Evolutionary conservation across 768 basidiomycete genomes (phyloP).

Genomic region (Collybiopsis confluens): DNA sequence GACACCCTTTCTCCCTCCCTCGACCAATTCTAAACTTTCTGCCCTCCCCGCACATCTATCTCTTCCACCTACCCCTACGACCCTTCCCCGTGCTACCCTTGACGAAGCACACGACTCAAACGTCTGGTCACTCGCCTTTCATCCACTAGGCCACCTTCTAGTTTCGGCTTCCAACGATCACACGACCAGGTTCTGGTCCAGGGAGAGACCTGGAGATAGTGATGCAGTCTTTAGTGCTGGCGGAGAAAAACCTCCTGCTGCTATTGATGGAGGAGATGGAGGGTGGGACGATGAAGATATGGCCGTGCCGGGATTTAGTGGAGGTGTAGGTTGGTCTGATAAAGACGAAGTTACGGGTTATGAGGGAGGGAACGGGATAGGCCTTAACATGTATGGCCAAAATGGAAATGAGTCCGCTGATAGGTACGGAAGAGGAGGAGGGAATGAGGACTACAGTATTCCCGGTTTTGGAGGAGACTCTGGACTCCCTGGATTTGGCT

Average conservation of each 20-base stretch:
- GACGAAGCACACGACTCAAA: slow-evolving; percentile 98
- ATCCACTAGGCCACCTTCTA: slow-evolving; percentile 93
- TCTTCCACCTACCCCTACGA: slow-evolving; percentile 28
- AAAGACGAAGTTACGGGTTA: slow-evolving; percentile 17
- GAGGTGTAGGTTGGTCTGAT: slow-evolving; percentile 25
- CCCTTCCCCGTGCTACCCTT: slow-evolving; percentile 74
- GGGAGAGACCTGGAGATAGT: slow-evolving; percentile 83
- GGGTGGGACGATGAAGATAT: slow-evolving; percentile 71
- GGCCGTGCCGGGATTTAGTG: slow-evolving; percentile 75
- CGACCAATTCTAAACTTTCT: slow-evolving; percentile 17
- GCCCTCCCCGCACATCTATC: slow-evolving; percentile 13
- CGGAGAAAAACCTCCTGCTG: slow-evolving; percentile 76
- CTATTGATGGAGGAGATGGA: slow-evolving; percentile 43
- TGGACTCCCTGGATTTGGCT: slow-evolving; percentile 20
- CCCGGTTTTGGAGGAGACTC: slow-evolving; percentile 53
- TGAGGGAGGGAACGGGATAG: slow-evolving; percentile 37
- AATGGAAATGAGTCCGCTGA: slow-evolving; percentile 20
- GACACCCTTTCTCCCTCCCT: slow-evolving; percentile 17
- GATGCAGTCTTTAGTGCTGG: slow-evolving; percentile 66
- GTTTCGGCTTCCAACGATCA: slow-evolving; percentile 96
- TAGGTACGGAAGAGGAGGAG: slow-evolving; percentile 16
- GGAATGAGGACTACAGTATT: slow-evolving; percentile 48
- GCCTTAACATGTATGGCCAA: slow-evolving; percentile 15
- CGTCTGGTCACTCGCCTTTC: slow-evolving; percentile 93
- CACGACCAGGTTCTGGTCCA: slow-evolving; percentile 98